Evolutionary conservation across 2,329 filamentous ascomycete species (phyloP).

Genomic region (Albophoma yamanashiensis): DNA sequence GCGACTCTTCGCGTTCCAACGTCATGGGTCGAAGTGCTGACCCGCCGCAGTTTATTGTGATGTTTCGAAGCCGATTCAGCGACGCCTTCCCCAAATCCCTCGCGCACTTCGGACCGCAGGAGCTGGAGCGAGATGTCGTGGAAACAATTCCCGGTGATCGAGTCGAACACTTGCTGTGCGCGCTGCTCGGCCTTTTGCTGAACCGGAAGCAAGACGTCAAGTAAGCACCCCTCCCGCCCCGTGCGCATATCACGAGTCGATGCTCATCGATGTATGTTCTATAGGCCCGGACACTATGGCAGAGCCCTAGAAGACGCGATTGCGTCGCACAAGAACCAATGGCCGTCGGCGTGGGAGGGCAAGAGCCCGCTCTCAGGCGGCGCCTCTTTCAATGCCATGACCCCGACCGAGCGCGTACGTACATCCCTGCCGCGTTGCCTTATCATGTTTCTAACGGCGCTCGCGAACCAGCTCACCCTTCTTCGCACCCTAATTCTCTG

Average conservation of each 20-base stretch:
- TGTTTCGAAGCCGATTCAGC: conserved; percentile 90
- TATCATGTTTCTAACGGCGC: conserved; percentile 4
- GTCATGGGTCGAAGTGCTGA: conserved; percentile 21
- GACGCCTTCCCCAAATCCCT: conserved; percentile 83
- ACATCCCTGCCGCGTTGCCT: not conserved
- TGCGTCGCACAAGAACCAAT: conserved; percentile 74
- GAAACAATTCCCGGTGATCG: conserved; percentile 72
- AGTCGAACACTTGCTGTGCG: conserved; percentile 81
- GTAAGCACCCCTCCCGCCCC: conserved; percentile 35
- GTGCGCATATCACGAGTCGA: not conserved
- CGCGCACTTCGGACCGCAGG: conserved; percentile 85
- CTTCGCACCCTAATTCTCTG: conserved; percentile 78
- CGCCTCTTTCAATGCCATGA: conserved; percentile 73
- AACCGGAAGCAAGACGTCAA: conserved; percentile 99
- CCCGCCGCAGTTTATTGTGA: conserved; percentile 74
- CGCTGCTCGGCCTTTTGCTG: conserved; percentile 73
- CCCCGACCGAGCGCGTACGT: conserved; percentile 65
- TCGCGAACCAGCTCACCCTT: conserved; percentile 56
- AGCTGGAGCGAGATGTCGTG: conserved; percentile 78
- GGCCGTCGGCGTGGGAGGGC: conserved; percentile 73
- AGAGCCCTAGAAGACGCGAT: conserved; percentile 92
- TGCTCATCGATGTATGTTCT: conserved; percentile 11
- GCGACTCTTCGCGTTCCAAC: conserved; percentile 41
- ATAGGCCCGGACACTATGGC: conserved; percentile 81
- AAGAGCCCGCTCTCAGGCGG: conserved; percentile 75